Conservation (phyloP, 179 eudicot species). For the Carnegiea gigantea region DNA sequence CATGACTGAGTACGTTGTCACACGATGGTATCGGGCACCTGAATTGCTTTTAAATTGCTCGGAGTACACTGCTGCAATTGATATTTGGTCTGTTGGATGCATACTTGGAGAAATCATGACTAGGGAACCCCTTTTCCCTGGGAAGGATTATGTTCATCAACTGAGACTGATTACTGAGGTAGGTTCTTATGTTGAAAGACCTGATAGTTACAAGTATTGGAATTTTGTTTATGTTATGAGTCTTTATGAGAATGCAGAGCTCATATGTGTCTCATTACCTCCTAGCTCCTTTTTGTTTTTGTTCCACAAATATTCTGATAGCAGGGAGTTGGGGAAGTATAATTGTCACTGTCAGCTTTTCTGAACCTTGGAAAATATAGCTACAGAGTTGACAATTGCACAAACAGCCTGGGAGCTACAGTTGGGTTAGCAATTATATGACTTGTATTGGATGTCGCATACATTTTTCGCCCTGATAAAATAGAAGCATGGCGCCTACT, state of each 20-base stretch:
- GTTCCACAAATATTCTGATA: not conserved
- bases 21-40: conserved; percentile 98
- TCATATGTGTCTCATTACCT: not conserved
- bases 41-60: conserved; percentile 94
- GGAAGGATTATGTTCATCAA: conserved; percentile 93
- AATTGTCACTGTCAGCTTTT: not conserved
- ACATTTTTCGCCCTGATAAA: not conserved
- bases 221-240: not conserved
- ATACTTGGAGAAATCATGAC: conserved; percentile 92
- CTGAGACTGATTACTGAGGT: conserved; percentile 95
- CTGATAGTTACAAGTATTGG: not conserved
- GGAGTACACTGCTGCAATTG: conserved; percentile 95
- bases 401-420: not conserved
- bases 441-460: not conserved
- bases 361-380: not conserved
- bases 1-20: conserved; percentile 98
- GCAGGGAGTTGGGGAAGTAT: not conserved
- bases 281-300: not conserved
- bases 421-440: not conserved
- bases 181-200: conserved; percentile 20
- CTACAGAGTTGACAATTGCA: not conserved
- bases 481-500: not conserved
- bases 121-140: conserved; percentile 88
- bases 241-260: not conserved
- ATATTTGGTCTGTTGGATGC: conserved; percentile 99